Evolutionary conservation across 2,329 filamentous ascomycete genomes (phyloP).

Genomic region (Sclerotinia spermophila): DNA sequence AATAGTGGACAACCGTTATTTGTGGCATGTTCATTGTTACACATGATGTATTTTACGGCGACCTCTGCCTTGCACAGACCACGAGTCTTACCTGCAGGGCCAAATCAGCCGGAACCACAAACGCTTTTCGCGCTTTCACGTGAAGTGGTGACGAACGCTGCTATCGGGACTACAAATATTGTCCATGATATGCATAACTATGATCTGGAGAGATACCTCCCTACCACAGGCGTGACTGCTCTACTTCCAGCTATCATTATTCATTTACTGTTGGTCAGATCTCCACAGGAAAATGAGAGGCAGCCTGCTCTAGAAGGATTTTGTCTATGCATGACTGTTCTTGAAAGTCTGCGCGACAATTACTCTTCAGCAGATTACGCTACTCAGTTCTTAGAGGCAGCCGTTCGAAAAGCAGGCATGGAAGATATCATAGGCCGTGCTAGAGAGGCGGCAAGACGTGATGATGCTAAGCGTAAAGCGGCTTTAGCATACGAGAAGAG

Average conservation of each 20-base stretch:
- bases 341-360: conserved; percentile 81
- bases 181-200: conserved; percentile 70
- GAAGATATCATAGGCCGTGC: conserved; percentile 27
- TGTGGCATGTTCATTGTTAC: conserved; percentile 78
- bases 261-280: conserved; percentile 88
- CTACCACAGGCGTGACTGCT: conserved; percentile 86
- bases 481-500: conserved; percentile 1
- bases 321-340: conserved; percentile 87
- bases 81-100: conserved; percentile 74
- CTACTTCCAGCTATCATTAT: conserved; percentile 91
- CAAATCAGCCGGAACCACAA: conserved; percentile 56
- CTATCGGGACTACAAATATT: conserved; percentile 80
- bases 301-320: conserved; percentile 75
- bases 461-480: conserved; percentile 7
- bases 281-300: conserved; percentile 66
- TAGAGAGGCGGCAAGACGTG: conserved; percentile 1
- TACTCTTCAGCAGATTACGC: conserved; percentile 95
- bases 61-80: conserved; percentile 87
- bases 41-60: conserved; percentile 92
- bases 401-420: conserved; percentile 81
- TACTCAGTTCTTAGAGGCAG: conserved; percentile 90
- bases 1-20: conserved; percentile 55
- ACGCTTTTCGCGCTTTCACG: conserved; percentile 74
- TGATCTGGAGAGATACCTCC: conserved; percentile 73
- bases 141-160: conserved; percentile 76